Evolutionary conservation across 2,329 filamentous ascomycete species (phyloP).

Genomic region (Ceratocystis alfenasii): DNA sequence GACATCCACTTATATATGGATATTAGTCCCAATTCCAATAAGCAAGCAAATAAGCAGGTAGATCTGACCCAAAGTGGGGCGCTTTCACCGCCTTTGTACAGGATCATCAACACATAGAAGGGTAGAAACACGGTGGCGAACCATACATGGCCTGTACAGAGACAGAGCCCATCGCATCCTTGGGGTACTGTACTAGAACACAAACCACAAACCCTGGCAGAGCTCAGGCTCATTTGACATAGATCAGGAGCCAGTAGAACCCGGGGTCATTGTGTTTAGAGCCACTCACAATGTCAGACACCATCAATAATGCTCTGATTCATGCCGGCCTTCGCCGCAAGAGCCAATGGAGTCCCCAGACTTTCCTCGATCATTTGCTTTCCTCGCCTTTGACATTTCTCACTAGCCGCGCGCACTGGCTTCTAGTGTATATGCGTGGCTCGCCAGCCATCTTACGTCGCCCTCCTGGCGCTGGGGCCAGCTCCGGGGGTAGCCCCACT

Average conservation of each 20-base stretch:
- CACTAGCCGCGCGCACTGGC: constrained; percentile 48
- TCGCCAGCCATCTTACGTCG: constrained; percentile 31
- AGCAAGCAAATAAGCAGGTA: background rate
- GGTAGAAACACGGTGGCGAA: too few relatives aligned
- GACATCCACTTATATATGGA: background rate
- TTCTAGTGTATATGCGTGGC: constrained; percentile 57
- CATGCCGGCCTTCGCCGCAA: constrained; percentile 38
- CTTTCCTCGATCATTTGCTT: constrained; percentile 51
- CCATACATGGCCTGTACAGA: too few relatives aligned
- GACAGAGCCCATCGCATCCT: too few relatives aligned
- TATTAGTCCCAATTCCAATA: background rate
- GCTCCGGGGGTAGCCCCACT: constrained; percentile 39
- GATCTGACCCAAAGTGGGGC: background rate
- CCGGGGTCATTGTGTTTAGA: background rate
- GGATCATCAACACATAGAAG: background rate
- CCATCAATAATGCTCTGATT: constrained; percentile 29
- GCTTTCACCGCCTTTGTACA: constrained; percentile 5
- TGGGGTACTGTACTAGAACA: too few relatives aligned
- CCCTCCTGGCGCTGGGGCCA: constrained; percentile 28
- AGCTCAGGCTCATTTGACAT: too few relatives aligned
- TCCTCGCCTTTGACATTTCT: constrained; percentile 56
- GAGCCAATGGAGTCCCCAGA: constrained; percentile 38
- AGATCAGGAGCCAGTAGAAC: too few relatives aligned
- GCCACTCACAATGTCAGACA: constrained; percentile 12
- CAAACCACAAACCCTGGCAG: background rate